Percentiles rank a stretch among this genome's conserved stretches.
Conservation (phyloP, 2,329 filamentous ascomycete genomes). For the Venturia pyrina region DNA sequence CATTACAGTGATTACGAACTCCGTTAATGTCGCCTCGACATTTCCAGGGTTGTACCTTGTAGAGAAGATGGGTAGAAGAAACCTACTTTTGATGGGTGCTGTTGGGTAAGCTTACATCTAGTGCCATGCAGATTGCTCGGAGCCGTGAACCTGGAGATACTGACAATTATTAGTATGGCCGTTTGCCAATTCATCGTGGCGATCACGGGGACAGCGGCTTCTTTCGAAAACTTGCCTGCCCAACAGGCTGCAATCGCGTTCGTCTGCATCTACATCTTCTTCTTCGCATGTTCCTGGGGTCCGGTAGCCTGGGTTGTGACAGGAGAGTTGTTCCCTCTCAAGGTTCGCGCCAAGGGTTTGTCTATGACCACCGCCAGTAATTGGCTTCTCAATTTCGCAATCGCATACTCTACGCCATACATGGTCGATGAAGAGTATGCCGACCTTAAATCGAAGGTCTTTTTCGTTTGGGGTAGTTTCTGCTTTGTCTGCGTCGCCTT, state of each 20-base stretch:
- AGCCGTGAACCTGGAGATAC: neutral
- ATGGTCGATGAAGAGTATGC: conserved; percentile 59
- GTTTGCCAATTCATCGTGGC: conserved; percentile 31
- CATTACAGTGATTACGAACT: conserved; percentile 66
- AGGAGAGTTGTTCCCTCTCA: conserved; percentile 34
- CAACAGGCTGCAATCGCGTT: conserved; percentile 31
- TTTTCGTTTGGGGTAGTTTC: conserved; percentile 45
- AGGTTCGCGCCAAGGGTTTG: conserved; percentile 37
- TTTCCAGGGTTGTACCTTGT: conserved; percentile 62
- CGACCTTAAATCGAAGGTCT: conserved; percentile 45
- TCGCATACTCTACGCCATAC: conserved; percentile 72
- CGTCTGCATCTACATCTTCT: conserved; percentile 63
- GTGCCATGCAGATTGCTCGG: neutral
- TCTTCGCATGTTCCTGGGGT: conserved; percentile 71
- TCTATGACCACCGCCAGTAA: conserved; percentile 45
- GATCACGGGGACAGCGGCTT: conserved; percentile 28
- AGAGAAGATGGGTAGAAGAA: conserved; percentile 68
- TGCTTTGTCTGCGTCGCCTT: conserved; percentile 49
- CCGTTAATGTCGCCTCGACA: conserved; percentile 68
- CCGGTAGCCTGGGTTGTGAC: conserved; percentile 68
- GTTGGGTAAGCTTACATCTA: conserved; percentile 35
- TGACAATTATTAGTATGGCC: conserved; percentile 22
- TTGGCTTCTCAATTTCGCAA: conserved; percentile 47
- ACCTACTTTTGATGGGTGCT: conserved; percentile 62
- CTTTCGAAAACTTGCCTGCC: conserved; percentile 22